Evolutionary conservation across 768 basidiomycete genomes (phyloP), one percentile per base, ranked within the genome.

Genomic region (Lactifluus piperatus): DNA sequence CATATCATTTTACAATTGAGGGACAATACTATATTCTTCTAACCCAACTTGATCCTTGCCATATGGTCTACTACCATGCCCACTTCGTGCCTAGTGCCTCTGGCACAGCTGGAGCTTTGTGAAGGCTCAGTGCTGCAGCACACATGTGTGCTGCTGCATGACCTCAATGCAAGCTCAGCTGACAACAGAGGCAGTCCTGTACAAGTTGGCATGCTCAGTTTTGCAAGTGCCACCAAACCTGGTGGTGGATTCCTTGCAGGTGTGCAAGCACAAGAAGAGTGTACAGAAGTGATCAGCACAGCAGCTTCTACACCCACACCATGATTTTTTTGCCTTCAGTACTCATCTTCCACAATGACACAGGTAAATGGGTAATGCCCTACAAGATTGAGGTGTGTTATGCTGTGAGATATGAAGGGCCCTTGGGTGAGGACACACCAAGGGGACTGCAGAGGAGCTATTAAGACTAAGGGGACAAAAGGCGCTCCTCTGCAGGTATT

Each of bases 181-280:
- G 49, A 56, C 57, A 47, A 51, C 57, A 22, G 61, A 54, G 43
- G 46, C 34, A 30, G 66, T 67, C 55, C 76, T 55, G 30, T 14
- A 14, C 52, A 49, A 46, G 70, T 88, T 11, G 86, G 86, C 20
- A 71, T 90, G 16, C 79, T 91, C 29, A 90, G 84, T 68, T 90
- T 90, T 66, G 88, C 88, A 2, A 86, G 84, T 0, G 87, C 88
- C 4, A 85, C 79, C 51, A 81, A 81, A 37, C 84, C 86, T 1
- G 88, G 88, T 1, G 88, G 89, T 4, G 89, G 89, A 6, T 90
- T 91, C 70, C 76, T 80, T 57, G 76, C 70, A 55, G 89, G 88
- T 16, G 81, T 86, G 0, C 81, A 83, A 58, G 88, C 89, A 1
- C 88, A 91, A 65, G 89, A 91, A 69, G 88, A 91, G 69, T 84